phyloP scores from a whole-genome alignment of 768 basidiomycete genomes.

The Podaxis sp. region DNA sequence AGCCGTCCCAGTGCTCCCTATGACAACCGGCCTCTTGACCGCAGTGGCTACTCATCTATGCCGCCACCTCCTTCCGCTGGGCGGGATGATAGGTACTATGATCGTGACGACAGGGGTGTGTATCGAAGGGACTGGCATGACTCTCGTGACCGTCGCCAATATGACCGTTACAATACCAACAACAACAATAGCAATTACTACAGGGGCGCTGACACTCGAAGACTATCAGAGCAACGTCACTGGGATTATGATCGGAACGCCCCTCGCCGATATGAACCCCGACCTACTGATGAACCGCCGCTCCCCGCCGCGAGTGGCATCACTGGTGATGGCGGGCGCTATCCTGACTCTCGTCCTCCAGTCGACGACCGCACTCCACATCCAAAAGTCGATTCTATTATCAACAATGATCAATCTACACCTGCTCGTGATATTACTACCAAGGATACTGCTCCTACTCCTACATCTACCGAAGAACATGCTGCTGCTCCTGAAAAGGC shows the following conservation, averaged over 20 bases:
- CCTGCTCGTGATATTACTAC: background rate
- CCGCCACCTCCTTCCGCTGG: slow-evolving; percentile 8
- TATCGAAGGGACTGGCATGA: slow-evolving; percentile 17
- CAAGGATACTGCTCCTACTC: slow-evolving; percentile 1
- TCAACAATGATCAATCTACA: background rate
- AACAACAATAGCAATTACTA: background rate
- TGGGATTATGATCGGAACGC: slow-evolving; percentile 3
- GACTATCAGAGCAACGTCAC: slow-evolving; percentile 12
- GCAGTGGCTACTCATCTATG: slow-evolving; percentile 11
- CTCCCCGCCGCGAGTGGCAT: background rate
- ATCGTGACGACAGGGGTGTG: slow-evolving; percentile 15
- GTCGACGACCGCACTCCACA: background rate
- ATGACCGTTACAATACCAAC: slow-evolving; percentile 13
- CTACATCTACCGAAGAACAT: background rate
- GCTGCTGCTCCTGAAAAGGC: background rate
- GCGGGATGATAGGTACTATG: slow-evolving; percentile 13
- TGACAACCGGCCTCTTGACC: slow-evolving; percentile 5
- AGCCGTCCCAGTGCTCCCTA: slow-evolving; percentile 9
- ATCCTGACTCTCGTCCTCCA: slow-evolving; percentile 6
- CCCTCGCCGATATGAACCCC: slow-evolving; percentile 11
- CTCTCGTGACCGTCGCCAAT: slow-evolving; percentile 14
- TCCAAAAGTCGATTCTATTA: background rate
- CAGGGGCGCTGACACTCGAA: slow-evolving; percentile 9
- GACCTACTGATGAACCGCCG: slow-evolving; percentile 6
- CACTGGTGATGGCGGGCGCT: background rate